Evolutionary conservation across 345 rosid species (phyloP), one percentile per base, ranked within the genome.

Genomic region (Arabis alpina): DNA sequence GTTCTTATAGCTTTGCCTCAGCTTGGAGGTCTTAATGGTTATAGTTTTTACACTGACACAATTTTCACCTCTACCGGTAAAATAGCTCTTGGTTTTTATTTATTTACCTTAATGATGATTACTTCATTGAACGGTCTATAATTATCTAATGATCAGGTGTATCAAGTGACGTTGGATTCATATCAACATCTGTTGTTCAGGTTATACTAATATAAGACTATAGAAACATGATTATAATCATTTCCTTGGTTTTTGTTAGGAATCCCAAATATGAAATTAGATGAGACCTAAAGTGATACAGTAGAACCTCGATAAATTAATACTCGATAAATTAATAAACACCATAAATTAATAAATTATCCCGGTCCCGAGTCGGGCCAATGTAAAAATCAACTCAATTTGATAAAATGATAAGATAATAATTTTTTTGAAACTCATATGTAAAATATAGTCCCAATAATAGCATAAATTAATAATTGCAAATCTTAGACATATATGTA

Each of bases 1-100:
- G 90, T 89, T 41, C 77, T 92, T 68, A 92, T 92, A 92, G 87
- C 74, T 55, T 77, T 92, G 76, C 98, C 91, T 74, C 89, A 89
- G 50, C 83, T 92, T 54, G 92, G 96, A 66, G 98, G 98, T 45
- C 86, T 86, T 54, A 80, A 67, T 41, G 87, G 77, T 49, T 78
- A 83, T 55, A 68, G 79, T 15, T 85, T 85, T 64, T 85, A 85
- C 65, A 82, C 90, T 36, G 82, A 79, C 60, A 44, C 87, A 16
- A 85, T 85, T 41, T 83, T 85, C 45, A 64, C 57, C 13, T 81
- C 86, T 44, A 83, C 90, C 3, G 90, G 90, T 85, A 82, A 32
- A 39, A 64, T 58, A 19, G 23, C 23, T 19, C 23, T 19, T 19
- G 23, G 23, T 19, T 19, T 10, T 23, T 6, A 14, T 15, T 11